Evolutionary conservation across 2,329 filamentous ascomycete species (phyloP).

Genomic region (Ophiostoma sp.): DNA sequence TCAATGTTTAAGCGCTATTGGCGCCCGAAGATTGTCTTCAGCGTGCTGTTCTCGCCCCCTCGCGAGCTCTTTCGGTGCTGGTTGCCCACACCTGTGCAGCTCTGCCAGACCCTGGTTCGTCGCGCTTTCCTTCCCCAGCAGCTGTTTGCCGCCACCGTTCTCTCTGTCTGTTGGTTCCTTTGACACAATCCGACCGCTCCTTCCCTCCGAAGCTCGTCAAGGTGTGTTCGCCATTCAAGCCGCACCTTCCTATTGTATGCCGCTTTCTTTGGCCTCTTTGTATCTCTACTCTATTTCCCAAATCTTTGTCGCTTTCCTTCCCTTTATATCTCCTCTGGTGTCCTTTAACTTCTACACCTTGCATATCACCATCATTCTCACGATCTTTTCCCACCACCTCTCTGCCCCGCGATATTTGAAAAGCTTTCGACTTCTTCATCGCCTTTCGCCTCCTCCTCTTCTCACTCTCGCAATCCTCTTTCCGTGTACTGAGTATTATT

Average conservation of each 20-base stretch:
- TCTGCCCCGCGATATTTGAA: background rate
- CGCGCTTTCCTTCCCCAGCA: constrained; percentile 3
- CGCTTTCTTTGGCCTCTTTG: background rate
- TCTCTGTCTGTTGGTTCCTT: background rate
- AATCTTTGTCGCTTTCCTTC: background rate
- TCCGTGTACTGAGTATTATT: background rate
- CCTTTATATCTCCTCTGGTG: background rate
- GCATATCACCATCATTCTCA: background rate
- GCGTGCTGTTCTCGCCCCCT: background rate
- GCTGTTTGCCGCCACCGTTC: background rate
- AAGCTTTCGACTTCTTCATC: background rate
- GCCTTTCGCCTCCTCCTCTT: background rate
- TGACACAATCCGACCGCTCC: constrained; percentile 3
- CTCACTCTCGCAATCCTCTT: background rate
- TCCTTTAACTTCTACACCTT: background rate
- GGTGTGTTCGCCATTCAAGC: background rate
- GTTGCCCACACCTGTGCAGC: constrained; percentile 14
- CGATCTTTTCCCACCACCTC: background rate
- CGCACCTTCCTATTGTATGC: constrained; percentile 18
- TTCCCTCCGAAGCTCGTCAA: constrained; percentile 10
- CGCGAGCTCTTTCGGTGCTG: background rate
- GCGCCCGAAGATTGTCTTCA: background rate
- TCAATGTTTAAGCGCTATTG: constrained; percentile 6
- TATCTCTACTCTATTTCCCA: background rate
- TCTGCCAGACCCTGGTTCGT: constrained; percentile 5